Percentiles rank a stretch among this genome's conserved stretches.
Conservation (phyloP, 1,284 basidiomycete species). For the Ustilago trichophora region DNA sequence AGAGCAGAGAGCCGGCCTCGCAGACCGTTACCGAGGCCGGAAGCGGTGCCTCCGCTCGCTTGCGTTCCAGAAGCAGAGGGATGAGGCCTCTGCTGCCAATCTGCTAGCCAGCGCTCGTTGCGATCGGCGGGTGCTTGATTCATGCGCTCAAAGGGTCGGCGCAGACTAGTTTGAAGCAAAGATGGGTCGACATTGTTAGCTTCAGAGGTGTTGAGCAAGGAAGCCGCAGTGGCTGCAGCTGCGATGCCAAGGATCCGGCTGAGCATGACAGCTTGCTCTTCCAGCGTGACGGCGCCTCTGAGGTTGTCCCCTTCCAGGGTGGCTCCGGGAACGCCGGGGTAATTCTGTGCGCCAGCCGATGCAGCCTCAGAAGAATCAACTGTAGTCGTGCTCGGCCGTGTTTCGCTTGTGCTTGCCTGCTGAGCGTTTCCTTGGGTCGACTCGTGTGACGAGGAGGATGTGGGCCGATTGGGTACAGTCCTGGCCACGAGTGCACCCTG, state of each 20-base stretch:
- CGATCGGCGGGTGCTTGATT: conserved; percentile 24
- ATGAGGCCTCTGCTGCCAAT: conserved; percentile 14
- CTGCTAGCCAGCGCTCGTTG: conserved; percentile 25
- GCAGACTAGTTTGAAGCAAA: conserved; percentile 45
- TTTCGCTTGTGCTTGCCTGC: neutral
- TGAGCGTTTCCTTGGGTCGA: neutral
- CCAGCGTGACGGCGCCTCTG: conserved; percentile 56
- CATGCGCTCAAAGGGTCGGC: conserved; percentile 34
- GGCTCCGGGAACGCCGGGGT: neutral
- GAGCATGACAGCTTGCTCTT: conserved; percentile 64
- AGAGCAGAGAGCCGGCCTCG: conserved; percentile 32
- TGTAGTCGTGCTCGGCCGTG: neutral
- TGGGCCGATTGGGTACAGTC: conserved; percentile 23
- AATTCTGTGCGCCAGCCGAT: neutral
- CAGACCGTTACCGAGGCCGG: conserved; percentile 31
- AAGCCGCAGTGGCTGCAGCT: conserved; percentile 62
- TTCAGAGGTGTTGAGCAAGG: conserved; percentile 49
- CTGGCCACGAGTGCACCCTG: conserved; percentile 61
- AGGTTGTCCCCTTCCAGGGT: conserved; percentile 22
- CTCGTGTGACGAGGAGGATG: neutral
- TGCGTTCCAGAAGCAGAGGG: no score
- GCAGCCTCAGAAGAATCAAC: neutral
- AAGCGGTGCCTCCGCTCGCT: no score
- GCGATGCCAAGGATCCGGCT: conserved; percentile 60
- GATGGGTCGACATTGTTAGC: conserved; percentile 42